phyloP scores from a whole-genome alignment of 2,329 filamentous ascomycete species.

The Apiospora hydei region DNA sequence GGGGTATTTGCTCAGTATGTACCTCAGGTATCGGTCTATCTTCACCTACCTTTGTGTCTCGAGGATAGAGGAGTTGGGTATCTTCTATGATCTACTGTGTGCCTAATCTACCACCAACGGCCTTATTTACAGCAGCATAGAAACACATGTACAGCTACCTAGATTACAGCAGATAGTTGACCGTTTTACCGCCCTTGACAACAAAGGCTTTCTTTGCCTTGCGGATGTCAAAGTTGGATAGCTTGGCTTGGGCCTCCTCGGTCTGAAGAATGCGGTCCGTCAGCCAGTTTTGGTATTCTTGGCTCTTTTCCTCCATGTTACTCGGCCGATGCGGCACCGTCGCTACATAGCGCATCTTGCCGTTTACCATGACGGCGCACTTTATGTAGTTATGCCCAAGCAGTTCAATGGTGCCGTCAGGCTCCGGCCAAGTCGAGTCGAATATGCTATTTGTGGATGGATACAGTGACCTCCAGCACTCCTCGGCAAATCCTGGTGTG shows the following conservation, averaged over 20 bases:
- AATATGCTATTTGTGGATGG: constrained; percentile 50
- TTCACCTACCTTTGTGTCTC: background rate
- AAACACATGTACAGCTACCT: constrained; percentile 22
- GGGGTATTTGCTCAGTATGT: background rate
- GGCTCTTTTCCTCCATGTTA: constrained; percentile 43
- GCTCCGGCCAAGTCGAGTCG: constrained; percentile 62
- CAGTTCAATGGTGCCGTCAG: constrained; percentile 58
- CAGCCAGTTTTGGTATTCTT: constrained; percentile 64
- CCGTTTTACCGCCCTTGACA: constrained; percentile 65
- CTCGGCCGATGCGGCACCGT: constrained; percentile 63
- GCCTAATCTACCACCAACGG: too few relatives aligned
- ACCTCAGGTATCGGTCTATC: background rate
- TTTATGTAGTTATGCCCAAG: constrained; percentile 57
- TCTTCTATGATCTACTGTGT: background rate
- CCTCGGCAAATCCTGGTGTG: constrained; percentile 80
- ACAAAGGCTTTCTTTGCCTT: constrained; percentile 45
- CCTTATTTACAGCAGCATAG: background rate
- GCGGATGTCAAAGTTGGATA: constrained; percentile 54
- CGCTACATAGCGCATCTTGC: constrained; percentile 75
- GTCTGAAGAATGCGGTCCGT: constrained; percentile 66
- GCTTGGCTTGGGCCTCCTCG: constrained; percentile 64
- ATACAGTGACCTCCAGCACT: constrained; percentile 74
- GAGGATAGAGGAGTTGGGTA: background rate
- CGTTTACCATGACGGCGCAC: constrained; percentile 80
- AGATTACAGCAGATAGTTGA: constrained; percentile 72